These are phyloP conservation scores for Arbutus unedo DNA, from an alignment of 148 eudicot genomes.

Conservation along the genomic window DNA sequence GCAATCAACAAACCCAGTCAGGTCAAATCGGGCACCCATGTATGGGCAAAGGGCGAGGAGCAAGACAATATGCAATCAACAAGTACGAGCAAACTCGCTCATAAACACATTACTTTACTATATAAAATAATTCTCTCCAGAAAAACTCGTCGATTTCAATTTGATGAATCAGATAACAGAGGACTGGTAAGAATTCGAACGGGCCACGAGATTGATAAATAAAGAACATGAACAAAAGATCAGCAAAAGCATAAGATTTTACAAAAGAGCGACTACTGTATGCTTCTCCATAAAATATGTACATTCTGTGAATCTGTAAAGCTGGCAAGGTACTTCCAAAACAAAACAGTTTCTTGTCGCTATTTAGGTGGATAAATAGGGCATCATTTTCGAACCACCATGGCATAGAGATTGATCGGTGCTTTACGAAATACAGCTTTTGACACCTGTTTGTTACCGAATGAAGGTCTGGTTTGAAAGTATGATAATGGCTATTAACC, in stretches of 20 bases:
- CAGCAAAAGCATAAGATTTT: slow-evolving; percentile 3
- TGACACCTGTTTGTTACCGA: not conserved
- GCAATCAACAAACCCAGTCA: not conserved
- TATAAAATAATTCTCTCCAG: not conserved
- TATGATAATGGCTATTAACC: not conserved
- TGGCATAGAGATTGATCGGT: not conserved
- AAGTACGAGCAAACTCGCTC: not conserved
- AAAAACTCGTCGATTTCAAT: not conserved
- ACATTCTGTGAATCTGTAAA: not conserved
- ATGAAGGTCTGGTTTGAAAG: not conserved
- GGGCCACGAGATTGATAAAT: not conserved
- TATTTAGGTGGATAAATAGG: not conserved
- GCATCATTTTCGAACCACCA: not conserved
- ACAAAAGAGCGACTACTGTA: not conserved
- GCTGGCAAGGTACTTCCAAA: slow-evolving; percentile 5
- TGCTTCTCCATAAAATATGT: not conserved
- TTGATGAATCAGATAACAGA: not conserved
- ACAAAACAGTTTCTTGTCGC: not conserved
- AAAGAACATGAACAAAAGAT: not conserved
- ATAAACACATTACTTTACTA: too few species aligned
- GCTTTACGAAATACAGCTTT: not conserved
- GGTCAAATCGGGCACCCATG: too few species aligned
- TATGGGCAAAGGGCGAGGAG: too few species aligned
- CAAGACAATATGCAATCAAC: too few species aligned
- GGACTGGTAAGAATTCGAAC: slow-evolving; percentile 5